phyloP scores from a whole-genome alignment of 805 yeast species.

The Yarrowia hollandica region DNA sequence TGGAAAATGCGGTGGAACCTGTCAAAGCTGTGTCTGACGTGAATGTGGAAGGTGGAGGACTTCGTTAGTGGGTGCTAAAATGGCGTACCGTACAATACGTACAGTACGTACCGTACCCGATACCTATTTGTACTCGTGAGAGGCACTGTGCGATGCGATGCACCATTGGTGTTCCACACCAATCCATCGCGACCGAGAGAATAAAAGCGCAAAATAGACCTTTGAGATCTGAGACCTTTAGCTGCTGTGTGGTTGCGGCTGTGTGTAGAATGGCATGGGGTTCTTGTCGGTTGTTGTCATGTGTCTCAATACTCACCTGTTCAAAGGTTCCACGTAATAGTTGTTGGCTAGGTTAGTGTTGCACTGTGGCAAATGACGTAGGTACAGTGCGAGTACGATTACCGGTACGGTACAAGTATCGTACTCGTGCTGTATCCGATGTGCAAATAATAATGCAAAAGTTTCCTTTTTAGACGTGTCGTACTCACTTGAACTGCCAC shows the following conservation, averaged over 20 bases:
- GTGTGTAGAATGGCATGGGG: background rate
- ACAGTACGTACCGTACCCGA: no score
- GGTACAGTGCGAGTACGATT: background rate
- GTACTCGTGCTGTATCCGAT: no score
- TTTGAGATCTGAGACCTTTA: background rate
- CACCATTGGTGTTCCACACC: no score
- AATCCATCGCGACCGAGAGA: no score
- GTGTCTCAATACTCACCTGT: background rate
- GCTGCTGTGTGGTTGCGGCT: background rate
- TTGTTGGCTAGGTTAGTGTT: background rate
- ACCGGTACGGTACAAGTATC: no score
- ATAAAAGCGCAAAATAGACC: no score
- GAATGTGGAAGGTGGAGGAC: slow-evolving; percentile 15
- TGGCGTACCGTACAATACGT: background rate
- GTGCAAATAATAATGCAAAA: no score
- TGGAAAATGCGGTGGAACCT: slow-evolving; percentile 2
- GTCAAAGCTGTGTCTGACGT: slow-evolving; percentile 15
- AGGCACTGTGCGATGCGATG: background rate
- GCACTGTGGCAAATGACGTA: background rate
- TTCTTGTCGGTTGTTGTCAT: no score
- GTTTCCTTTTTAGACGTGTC: no score
- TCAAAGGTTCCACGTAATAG: slow-evolving; percentile 14
- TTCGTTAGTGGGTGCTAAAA: background rate
- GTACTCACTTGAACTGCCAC: background rate
- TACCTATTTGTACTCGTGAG: no score